Evolutionary conservation across 148 eudicot species (phyloP), one percentile per base, ranked within the genome.

Genomic region (Salicornia ramosissima): DNA sequence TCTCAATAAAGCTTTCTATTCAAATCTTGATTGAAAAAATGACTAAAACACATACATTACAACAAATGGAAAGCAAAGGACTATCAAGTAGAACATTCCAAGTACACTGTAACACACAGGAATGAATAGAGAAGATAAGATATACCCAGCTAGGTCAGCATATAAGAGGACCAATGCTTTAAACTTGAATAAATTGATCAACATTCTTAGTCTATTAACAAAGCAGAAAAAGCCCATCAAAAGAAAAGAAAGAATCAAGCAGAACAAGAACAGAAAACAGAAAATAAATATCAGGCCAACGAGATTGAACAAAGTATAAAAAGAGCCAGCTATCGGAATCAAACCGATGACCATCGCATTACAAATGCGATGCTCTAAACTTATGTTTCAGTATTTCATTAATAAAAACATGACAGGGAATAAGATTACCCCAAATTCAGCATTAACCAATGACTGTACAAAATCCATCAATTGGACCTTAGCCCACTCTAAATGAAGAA

Each of bases 381-480:
- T n/a, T n/a, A 63, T 28, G 19, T 24, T 39, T 63, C 50, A 63
- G n/a, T 14, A 19, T 60, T 26, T 45, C n/a, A 29, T 31, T n/a
- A n/a, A n/a, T 8, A 19, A 29, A 24, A 72, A 40, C 14, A 71
- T 26, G 65, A 39, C 28, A 14, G 70, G 54, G 39, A 30, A 65
- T 65, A 73, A 69, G 73, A 53, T 71, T 90, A 93, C 98, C 87
- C 96, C 96, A 80, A 90, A 93, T 43, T 88, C 98, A 69, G 92
- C 68, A 74, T 72, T 82, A 60, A 80, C 83, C 21, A 90, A 80
- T 66, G 90, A 87, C 76, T 90, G 97, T 52, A 90, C 77, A 64
- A 90, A 90, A 76, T 93, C 98, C 92, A 90, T 79, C 36, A 93
- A 78, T 75, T 93, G 98, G 81, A 90, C 64, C 77, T 85, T 93